Percentiles rank a stretch among this genome's conserved stretches.
Evolutionary conservation across 164 flowering plant species (phyloP).

Genomic region (Vitis amurensis): DNA sequence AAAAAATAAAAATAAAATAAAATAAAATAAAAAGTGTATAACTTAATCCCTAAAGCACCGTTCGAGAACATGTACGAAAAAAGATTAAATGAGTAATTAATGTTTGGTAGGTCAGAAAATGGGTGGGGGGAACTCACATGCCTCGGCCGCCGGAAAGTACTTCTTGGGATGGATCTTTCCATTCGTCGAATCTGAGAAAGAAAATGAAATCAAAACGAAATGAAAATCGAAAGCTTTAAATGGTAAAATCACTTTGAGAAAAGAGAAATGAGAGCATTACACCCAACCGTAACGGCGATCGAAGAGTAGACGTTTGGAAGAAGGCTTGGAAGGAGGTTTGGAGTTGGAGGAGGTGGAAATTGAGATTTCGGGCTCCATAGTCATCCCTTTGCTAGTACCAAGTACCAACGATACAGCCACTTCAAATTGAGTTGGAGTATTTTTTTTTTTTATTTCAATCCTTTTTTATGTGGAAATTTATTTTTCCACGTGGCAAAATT

Average conservation of each 20-base stretch:
- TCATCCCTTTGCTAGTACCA: background rate
- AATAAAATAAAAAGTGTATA: no score
- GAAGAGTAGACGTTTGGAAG: slow-evolving; percentile 41
- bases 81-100: background rate
- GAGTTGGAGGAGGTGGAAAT: background rate
- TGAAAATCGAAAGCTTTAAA: background rate
- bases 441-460: no score
- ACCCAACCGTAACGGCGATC: slow-evolving; percentile 69
- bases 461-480: no score
- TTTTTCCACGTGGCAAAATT: no score
- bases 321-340: background rate
- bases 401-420: background rate
- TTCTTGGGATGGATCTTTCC: slow-evolving; percentile 61
- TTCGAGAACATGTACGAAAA: background rate
- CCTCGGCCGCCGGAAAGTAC: slow-evolving; percentile 64
- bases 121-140: slow-evolving; percentile 40
- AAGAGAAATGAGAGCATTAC: slow-evolving; percentile 27
- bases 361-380: background rate
- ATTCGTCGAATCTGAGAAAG: slow-evolving; percentile 46
- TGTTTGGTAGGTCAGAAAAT: background rate
- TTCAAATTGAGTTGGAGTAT: no score
- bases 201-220: background rate
- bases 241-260: background rate
- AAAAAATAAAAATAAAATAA: no score
- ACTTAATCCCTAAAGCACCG: no score